Base-by-base conservation (phyloP, 805 yeast genomes). In the Nakazawaea populi region DNA sequence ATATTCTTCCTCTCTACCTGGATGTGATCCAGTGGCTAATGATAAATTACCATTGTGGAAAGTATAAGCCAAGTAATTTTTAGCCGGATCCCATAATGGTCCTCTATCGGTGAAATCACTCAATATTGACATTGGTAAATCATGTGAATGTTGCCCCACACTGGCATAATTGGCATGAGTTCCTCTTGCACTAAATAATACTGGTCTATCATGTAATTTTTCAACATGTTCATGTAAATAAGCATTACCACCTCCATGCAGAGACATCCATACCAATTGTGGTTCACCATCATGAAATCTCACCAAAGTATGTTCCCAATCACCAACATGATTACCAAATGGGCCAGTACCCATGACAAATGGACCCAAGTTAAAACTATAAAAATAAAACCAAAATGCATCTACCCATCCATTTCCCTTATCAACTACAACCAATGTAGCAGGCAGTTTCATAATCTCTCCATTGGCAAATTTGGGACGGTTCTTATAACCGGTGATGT, bases 271-370 rank as follows among this genome's bases (percentile, higher is more conserved):
- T 24, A 91, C 81, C 48, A 86, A 78, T 10, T 83, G 74, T 0
- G 99, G 98, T 52, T 74, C 69, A 1, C 96, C 96, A 3, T 85
- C 76, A 60, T 83, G 80, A 63, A 89, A 92, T 29, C 99, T 73
- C 11, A 90, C 92, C 36, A 92, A 69, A 1, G 95, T 82, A 65
- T 92, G 99, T 60, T 92, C 99, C 99, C 99, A 92, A 70, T 92
- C 99, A 6, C 98, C 99, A 35, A 94, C 82, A 63, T 92, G 99
- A 64, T 92, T 87, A 0, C 99, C 99, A 72, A 86, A 94, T 0
- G 99, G 99, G 0, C 99, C 99, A 37, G 80, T 78, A 3, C 98
- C 98, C 97, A 92, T 90, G 8, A 92, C 97, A 68, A 84, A 92
- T 0, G 99, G 97, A 0, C 99, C 99, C 56, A 88, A 72, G 63